These are phyloP conservation scores for Scopulariopsis brevicaulis DNA, from an alignment of 2,329 filamentous ascomycete species.

Conservation along the genomic window DNA sequence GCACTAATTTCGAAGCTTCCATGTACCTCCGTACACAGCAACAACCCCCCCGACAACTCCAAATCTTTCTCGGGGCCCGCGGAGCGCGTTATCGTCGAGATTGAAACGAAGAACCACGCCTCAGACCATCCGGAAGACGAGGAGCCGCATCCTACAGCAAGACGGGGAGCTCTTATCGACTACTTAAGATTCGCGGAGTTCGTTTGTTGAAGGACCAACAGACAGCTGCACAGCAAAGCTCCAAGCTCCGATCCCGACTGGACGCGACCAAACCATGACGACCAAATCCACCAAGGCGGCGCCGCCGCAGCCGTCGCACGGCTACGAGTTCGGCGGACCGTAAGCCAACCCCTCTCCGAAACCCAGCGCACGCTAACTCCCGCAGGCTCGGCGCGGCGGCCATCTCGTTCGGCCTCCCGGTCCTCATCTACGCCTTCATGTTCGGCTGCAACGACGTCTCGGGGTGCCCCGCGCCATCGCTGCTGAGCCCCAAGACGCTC, in stretches of 20 bases:
- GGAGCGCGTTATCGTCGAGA: neutral
- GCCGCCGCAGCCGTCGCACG: conserved; percentile 20
- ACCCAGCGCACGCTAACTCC: neutral
- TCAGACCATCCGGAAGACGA: neutral
- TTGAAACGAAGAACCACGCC: neutral
- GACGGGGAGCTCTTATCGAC: neutral
- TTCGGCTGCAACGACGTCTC: conserved; percentile 90
- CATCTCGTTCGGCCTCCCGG: conserved; percentile 71
- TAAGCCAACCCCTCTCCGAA: conserved; percentile 16
- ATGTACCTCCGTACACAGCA: too few relatives aligned
- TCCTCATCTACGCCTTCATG: conserved; percentile 66
- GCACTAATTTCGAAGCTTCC: neutral
- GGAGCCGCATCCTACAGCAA: neutral
- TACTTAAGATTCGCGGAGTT: neutral
- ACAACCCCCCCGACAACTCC: neutral
- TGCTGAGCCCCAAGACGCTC: conserved; percentile 61
- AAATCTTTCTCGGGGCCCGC: neutral
- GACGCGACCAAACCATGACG: conserved; percentile 15
- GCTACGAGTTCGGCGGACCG: conserved; percentile 43
- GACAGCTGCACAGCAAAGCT: neutral
- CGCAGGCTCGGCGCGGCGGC: conserved; percentile 60
- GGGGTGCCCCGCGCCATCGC: conserved; percentile 77
- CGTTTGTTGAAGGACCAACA: neutral
- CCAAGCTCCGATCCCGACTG: neutral
- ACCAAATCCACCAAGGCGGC: conserved; percentile 15